Evolutionary conservation across 2,329 filamentous ascomycete species (phyloP).

Genomic region (Tolypocladium tropicale): DNA sequence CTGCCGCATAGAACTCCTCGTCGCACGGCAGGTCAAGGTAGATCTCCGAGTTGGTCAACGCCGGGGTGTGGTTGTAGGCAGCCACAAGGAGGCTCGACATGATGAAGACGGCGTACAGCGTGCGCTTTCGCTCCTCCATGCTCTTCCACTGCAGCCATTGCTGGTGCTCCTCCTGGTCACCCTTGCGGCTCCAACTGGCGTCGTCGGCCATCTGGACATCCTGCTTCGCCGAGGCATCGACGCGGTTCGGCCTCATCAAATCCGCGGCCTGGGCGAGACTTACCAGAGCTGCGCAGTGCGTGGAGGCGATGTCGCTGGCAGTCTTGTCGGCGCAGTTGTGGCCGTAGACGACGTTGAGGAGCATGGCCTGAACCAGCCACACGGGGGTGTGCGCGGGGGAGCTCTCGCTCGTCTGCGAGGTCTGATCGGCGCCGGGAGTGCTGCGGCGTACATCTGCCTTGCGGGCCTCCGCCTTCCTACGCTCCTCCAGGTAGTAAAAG

Average conservation of each 20-base stretch:
- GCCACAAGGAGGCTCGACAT: slow-evolving; percentile 85
- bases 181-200: slow-evolving; percentile 33
- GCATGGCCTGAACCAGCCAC: slow-evolving; percentile 95
- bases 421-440: slow-evolving; percentile 34
- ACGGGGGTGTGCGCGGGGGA: slow-evolving; percentile 70
- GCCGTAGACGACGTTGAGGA: slow-evolving; percentile 90
- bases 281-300: slow-evolving; percentile 82
- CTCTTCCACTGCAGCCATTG: slow-evolving; percentile 81
- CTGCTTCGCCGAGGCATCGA: slow-evolving; percentile 34
- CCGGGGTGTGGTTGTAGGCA: slow-evolving; percentile 85
- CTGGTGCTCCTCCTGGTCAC: slow-evolving; percentile 39
- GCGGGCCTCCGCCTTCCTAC: slow-evolving; percentile 72
- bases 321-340: slow-evolving; percentile 90
- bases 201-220: slow-evolving; percentile 50
- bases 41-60: slow-evolving; percentile 90
- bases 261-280: slow-evolving; percentile 87
- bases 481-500: slow-evolving; percentile 81
- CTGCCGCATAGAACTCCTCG: slow-evolving; percentile 80
- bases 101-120: slow-evolving; percentile 82
- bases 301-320: slow-evolving; percentile 83
- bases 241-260: slow-evolving; percentile 40
- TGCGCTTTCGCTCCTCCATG: slow-evolving; percentile 83
- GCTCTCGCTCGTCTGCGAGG: slow-evolving; percentile 42
- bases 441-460: slow-evolving; percentile 49
- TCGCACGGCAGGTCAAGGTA: slow-evolving; percentile 82